Evolutionary conservation across 1,139 yeast species (phyloP).

Genomic region (Hemisphaericaspora subhashii): DNA sequence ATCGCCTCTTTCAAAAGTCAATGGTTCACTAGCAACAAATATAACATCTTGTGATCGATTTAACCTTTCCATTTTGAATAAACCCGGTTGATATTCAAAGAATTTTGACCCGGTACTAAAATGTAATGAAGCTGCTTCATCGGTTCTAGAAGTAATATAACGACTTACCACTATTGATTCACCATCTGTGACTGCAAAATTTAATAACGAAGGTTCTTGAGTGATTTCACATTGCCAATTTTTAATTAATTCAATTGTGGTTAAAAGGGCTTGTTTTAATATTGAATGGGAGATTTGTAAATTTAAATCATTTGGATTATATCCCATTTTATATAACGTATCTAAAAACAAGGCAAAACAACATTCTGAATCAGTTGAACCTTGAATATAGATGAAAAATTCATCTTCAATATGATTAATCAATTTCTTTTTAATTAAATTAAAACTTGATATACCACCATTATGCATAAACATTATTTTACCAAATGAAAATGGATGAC

Average conservation of each 20-base stretch:
- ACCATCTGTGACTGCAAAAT: conserved; percentile 96
- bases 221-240: conserved; percentile 55
- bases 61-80: conserved; percentile 89
- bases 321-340: conserved; percentile 71
- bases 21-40: conserved; percentile 95
- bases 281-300: conserved; percentile 49
- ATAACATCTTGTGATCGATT: conserved; percentile 92
- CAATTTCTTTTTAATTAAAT: conserved; percentile 68
- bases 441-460: conserved; percentile 82
- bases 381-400: conserved; percentile 79
- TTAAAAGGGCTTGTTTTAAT: conserved; percentile 66
- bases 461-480: conserved; percentile 95
- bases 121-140: conserved; percentile 95
- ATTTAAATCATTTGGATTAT: conserved; percentile 52
- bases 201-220: conserved; percentile 79
- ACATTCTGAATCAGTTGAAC: conserved; percentile 95
- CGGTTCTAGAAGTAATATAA: conserved; percentile 83
- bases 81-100: conserved; percentile 85
- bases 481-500: conserved; percentile 91
- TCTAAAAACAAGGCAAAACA: conserved; percentile 88
- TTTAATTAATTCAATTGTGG: conserved; percentile 72
- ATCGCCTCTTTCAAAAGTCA: conserved; percentile 94
- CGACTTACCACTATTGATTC: conserved; percentile 83
- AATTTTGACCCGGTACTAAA: conserved; percentile 92
- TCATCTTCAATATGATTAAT: conserved; percentile 75